These are phyloP conservation scores for Cercospora sesami DNA, from an alignment of 2,329 filamentous ascomycete genomes.

Conservation along the genomic window DNA sequence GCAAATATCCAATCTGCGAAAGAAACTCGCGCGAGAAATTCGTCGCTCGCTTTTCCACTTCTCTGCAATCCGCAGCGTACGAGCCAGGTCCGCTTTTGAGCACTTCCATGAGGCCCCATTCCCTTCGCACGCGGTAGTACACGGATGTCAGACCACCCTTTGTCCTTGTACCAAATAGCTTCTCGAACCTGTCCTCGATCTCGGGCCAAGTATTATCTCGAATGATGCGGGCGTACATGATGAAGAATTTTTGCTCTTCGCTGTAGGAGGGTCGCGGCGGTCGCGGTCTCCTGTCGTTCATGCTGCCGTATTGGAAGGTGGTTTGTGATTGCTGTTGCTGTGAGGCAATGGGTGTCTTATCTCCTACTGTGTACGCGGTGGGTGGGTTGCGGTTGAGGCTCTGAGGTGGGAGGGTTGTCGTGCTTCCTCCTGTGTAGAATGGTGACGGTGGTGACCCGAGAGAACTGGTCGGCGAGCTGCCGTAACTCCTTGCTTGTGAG, in stretches of 20 bases:
- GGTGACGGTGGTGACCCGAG: slow-evolving; percentile 10
- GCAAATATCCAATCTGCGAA: slow-evolving; percentile 34
- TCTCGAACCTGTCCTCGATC: slow-evolving; percentile 33
- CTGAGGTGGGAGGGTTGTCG: neutral
- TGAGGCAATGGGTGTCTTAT: neutral
- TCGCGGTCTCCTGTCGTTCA: slow-evolving; percentile 26
- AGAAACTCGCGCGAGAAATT: slow-evolving; percentile 36
- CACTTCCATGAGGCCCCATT: slow-evolving; percentile 39
- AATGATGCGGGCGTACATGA: slow-evolving; percentile 36
- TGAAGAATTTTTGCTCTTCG: slow-evolving; percentile 40
- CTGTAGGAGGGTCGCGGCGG: slow-evolving; percentile 37
- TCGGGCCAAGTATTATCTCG: slow-evolving; percentile 35
- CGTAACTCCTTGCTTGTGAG: slow-evolving; percentile 13
- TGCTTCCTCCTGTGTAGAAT: slow-evolving; percentile 1
- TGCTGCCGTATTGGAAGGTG: slow-evolving; percentile 1
- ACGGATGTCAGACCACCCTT: slow-evolving; percentile 38
- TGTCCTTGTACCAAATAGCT: slow-evolving; percentile 31
- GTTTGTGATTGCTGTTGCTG: neutral
- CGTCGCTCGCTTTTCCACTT: slow-evolving; percentile 31
- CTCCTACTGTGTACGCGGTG: neutral
- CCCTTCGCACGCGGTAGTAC: slow-evolving; percentile 39
- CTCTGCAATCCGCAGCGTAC: slow-evolving; percentile 30
- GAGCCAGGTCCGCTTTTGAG: slow-evolving; percentile 35
- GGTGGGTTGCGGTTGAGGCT: neutral
- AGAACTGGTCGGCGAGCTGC: slow-evolving; percentile 11